Evolutionary conservation across 805 yeast species (phyloP), one percentile per base, ranked within the genome.

Genomic region (Lipomyces sp.): DNA sequence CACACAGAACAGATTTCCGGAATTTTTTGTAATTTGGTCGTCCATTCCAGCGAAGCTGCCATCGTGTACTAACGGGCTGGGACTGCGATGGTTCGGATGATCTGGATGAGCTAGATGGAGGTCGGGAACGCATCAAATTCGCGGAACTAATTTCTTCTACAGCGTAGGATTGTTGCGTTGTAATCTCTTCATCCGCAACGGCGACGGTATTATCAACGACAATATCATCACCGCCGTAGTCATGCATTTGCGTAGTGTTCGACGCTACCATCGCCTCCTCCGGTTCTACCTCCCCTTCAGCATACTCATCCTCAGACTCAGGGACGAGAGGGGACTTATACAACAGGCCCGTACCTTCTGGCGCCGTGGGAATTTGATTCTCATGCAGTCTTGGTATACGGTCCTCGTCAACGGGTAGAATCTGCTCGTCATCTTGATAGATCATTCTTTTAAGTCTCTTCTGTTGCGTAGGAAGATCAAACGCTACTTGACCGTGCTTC

Each of bases 21-120:
- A 66, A 66, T 11, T 24, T 54, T 32, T 66, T 66, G 60, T 57
- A 66, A 34, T 66, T 66, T 10, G 62, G 59, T 6, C 69, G 60
- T 10, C 62, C 66, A 29, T 34, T 51, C 68, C 68, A 65, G 15
- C 62, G 56, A 18, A 55, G 63, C n/a, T 54, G 63, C 61, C 59
- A 50, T 5, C 53, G 60, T 24, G 39, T 8, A 32, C 32, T 8
- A 33, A 29, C 54, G n/a, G n/a, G 15, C 32, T 24, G 54, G 15
- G 54, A 32, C n/a, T 5, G 15, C 29, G 34, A 10, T 33, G 15
- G 30, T 13, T 29, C 35, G 24, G 51, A 53, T 8, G 63, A 50
- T 11, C 6, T 29, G n/a, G 58, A 45, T 53, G n/a, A 29, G 35
- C 18, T 32, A 18, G 39, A 7, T n/a, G 57, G 57, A 11, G 35